Conservation (phyloP, 192 early-diverging fungal genomes). For the Coemansia sp. region DNA sequence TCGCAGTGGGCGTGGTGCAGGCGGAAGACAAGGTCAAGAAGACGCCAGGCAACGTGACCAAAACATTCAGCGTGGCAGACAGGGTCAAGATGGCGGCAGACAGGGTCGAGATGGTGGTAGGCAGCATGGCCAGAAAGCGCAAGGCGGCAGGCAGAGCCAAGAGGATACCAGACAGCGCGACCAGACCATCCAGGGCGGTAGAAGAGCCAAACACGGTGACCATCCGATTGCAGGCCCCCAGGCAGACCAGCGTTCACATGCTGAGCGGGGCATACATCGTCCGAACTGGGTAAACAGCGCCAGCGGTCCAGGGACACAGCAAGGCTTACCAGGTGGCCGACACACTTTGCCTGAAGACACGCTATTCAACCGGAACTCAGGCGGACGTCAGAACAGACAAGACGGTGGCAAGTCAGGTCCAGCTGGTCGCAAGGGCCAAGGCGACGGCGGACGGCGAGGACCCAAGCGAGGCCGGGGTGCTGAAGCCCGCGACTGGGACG, state of each 20-base stretch:
- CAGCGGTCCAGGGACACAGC: conserved; percentile 2
- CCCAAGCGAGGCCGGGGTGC: conserved; percentile 26
- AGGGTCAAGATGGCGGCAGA: background rate
- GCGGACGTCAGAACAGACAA: conserved; percentile 20
- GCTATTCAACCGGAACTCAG: conserved; percentile 6
- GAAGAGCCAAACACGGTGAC: background rate
- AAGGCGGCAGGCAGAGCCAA: conserved; percentile 1
- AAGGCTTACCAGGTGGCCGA: background rate
- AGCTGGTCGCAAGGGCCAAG: conserved; percentile 18
- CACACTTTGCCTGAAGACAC: background rate
- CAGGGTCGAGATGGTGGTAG: conserved; percentile 5
- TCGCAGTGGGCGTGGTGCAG: conserved; percentile 11
- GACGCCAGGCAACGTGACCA: conserved; percentile 2
- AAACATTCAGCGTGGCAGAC: background rate
- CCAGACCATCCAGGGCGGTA: background rate
- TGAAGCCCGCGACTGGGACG: conserved; percentile 31
- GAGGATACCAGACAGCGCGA: background rate
- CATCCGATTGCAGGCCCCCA: background rate
- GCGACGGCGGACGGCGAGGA: conserved; percentile 20
- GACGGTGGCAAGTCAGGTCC: background rate
- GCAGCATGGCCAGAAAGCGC: background rate
- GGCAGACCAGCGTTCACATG: conserved; percentile 5
- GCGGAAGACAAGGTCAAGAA: conserved; percentile 9
- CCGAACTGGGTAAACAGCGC: conserved; percentile 12
- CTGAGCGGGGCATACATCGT: conserved; percentile 15